Evolutionary conservation across 352 stramenopile species (phyloP), one percentile per base, ranked within the genome.

Genomic region (Phytophthora sansomeana): DNA sequence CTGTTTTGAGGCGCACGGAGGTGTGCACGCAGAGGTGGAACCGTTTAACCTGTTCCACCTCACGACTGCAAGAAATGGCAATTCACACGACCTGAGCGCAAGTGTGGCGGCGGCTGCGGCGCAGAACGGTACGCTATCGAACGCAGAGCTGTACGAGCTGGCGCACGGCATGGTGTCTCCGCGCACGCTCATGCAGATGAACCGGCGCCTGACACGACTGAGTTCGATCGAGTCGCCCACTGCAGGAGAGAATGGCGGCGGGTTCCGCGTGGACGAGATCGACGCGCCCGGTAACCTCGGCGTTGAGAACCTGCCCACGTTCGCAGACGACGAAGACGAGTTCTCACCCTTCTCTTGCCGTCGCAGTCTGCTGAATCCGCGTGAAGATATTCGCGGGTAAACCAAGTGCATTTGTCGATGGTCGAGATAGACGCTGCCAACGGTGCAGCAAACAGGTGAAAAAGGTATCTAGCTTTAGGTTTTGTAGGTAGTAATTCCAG

Each of bases 161-260:
- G 84, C 87, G 11, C 87, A 95, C 33, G 87, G 87, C 11, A 91
- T 87, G 70, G 65, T 92, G 7, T 95, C 87, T 29, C 87, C 85
- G 16, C 78, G 78, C 29, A 83, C 83, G 26, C 71, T 95, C 49
- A 74, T 89, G 66, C 68, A 77, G 46, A 86, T 93, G 73, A 83
- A 83, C 32, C 77, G 83, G 7, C 80, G 82, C n/a, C 77, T 85
- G 67, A 86, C 66, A 13, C 77, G 84, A 35, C 13, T 85, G 35
- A 83, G 85, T 43, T 95, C 86, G 48, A 85, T 93, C n/a, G 86
- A 95, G 43, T 95, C 86, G 43, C 86, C 84, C 3, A 93, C 85
- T 56, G 64, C 54, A 43, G 51, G 60, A 13, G 58, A 72, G 11
- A 66, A 68, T 33, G 56, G 60, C 13, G 39, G 41, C 21, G 67